Conservation (phyloP, 805 yeast genomes). For the Allodekkera sacchari region DNA sequence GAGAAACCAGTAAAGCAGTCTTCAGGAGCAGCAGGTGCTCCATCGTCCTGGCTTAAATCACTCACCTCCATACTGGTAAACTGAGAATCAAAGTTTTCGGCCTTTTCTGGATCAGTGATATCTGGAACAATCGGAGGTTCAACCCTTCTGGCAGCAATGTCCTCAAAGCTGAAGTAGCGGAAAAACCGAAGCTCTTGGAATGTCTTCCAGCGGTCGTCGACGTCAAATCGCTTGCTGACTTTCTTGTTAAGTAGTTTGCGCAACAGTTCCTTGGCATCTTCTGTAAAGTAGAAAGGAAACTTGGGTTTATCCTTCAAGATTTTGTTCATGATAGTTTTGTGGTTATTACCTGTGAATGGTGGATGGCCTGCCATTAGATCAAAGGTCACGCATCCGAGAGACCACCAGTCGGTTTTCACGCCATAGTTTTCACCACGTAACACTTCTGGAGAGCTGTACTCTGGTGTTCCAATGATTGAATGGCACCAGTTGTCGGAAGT, state of each 20-base stretch:
- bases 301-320: constrained; percentile 56
- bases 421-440: constrained; percentile 70
- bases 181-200: constrained; percentile 64
- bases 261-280: constrained; percentile 69
- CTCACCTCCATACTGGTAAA: constrained; percentile 54
- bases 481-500: constrained; percentile 35
- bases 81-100: constrained; percentile 72
- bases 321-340: constrained; percentile 62
- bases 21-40: constrained; percentile 2
- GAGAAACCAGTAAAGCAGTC: constrained; percentile 35
- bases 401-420: constrained; percentile 81
- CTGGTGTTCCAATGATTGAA: constrained; percentile 68
- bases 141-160: constrained; percentile 37
- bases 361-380: constrained; percentile 81
- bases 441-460: constrained; percentile 85
- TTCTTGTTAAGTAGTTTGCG: constrained; percentile 59
- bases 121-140: constrained; percentile 71
- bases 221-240: constrained; percentile 52
- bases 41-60: too few species aligned
- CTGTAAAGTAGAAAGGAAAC: constrained; percentile 63
- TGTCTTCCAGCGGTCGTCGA: constrained; percentile 40
- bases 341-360: constrained; percentile 77
- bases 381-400: constrained; percentile 69
- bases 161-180: constrained; percentile 62
- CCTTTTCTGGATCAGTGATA: constrained; percentile 62